Evolutionary conservation across 2,329 filamentous ascomycete species (phyloP).

Genomic region (Aschersonia sp.): DNA sequence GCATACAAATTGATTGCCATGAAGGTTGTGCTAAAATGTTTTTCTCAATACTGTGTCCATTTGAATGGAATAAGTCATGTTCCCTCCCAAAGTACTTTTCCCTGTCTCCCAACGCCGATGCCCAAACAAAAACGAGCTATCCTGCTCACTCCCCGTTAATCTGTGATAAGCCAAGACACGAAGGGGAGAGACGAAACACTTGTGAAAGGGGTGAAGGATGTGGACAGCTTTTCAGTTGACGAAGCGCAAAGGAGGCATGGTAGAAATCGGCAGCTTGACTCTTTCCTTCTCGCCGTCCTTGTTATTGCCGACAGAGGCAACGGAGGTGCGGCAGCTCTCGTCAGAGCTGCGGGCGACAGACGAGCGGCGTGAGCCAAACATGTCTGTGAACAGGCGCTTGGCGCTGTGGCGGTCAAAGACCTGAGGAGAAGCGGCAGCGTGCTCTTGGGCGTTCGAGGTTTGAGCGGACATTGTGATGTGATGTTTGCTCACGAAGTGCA

Average conservation of each 20-base stretch:
- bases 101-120: too few species aligned
- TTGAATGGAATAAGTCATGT: too few species aligned
- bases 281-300: slow-evolving; percentile 1
- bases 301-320: slow-evolving; percentile 1
- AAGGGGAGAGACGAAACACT: too few species aligned
- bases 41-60: too few species aligned
- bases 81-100: too few species aligned
- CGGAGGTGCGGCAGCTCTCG: slow-evolving; percentile 1
- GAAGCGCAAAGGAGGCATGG: slow-evolving; percentile 4
- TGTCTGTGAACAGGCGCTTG: slow-evolving; percentile 3
- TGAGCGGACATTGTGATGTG: not conserved
- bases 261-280: slow-evolving; percentile 1
- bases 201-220: too few species aligned
- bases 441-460: not conserved
- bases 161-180: too few species aligned
- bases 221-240: slow-evolving; percentile 1
- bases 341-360: not conserved
- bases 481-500: too few species aligned
- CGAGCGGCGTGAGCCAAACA: slow-evolving; percentile 5
- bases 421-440: slow-evolving; percentile 4
- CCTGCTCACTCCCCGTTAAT: too few species aligned
- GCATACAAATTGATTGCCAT: too few species aligned
- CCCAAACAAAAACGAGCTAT: too few species aligned
- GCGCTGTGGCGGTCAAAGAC: slow-evolving; percentile 3
- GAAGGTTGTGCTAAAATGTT: too few species aligned